Conservation (phyloP, 371 early-diverging fungal species). For the Rhizopus stolonifer region DNA sequence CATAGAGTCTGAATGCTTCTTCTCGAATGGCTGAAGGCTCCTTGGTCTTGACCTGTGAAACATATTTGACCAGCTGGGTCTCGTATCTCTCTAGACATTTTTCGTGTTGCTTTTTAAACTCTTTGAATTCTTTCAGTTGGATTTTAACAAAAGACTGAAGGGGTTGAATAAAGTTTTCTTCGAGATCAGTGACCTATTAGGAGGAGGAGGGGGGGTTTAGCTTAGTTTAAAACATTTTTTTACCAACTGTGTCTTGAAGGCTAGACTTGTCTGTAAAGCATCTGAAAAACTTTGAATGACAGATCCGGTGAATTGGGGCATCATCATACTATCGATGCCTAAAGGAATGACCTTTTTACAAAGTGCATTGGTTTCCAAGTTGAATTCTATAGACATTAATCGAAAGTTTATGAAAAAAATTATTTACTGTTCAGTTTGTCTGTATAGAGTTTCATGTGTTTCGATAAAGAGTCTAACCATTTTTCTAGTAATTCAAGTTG, state of each 20-base stretch:
- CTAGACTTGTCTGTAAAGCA: conserved; percentile 53
- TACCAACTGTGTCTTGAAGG: conserved; percentile 59
- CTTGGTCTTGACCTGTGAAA: conserved; percentile 59
- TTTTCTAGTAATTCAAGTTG: conserved; percentile 64
- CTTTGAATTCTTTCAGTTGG: conserved; percentile 64
- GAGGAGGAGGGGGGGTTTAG: too few species aligned
- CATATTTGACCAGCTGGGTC: conserved; percentile 57
- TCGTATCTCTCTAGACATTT: conserved; percentile 66
- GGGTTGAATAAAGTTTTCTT: conserved; percentile 60
- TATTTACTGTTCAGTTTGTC: conserved; percentile 51
- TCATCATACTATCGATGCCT: conserved; percentile 37
- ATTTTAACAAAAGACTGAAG: conserved; percentile 62
- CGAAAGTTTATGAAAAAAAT: too few species aligned
- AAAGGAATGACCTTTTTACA: conserved; percentile 34
- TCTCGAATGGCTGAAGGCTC: conserved; percentile 68
- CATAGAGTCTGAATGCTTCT: conserved; percentile 69
- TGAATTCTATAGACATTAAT: too few species aligned
- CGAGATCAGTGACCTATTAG: conserved; percentile 62
- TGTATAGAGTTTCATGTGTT: conserved; percentile 42
- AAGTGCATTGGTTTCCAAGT: conserved; percentile 23
- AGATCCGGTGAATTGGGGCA: conserved; percentile 46
- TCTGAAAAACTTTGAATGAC: conserved; percentile 52
- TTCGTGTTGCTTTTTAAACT: conserved; percentile 56
- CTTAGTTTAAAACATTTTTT: too few species aligned
- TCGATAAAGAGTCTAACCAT: conserved; percentile 61